phyloP scores from a whole-genome alignment of 768 basidiomycete genomes.

The Mycena galopus region DNA sequence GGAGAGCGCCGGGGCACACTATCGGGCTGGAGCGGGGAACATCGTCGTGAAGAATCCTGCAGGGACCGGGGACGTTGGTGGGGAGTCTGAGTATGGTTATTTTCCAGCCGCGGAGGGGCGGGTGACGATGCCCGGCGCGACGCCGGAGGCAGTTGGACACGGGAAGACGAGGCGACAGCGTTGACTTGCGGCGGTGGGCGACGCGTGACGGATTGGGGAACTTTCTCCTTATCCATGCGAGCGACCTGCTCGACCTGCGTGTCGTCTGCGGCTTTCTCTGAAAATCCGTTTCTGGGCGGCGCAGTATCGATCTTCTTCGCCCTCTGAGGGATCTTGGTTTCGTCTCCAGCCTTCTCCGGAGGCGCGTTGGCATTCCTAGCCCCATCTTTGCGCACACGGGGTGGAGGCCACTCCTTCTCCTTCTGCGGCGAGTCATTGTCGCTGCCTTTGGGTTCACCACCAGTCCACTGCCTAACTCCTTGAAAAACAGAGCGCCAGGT shows the following conservation, averaged over 20 bases:
- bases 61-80: not conserved
- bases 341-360: not conserved
- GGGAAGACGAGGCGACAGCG: constrained; percentile 48
- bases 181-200: constrained; percentile 40
- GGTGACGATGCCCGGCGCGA: constrained; percentile 1
- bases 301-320: not conserved
- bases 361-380: not conserved
- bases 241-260: not conserved
- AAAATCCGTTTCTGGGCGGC: not conserved
- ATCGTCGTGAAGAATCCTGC: not conserved
- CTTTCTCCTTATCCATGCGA: not conserved
- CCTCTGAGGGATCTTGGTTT: not conserved
- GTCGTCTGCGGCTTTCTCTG: not conserved
- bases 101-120: not conserved
- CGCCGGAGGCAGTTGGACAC: constrained; percentile 14
- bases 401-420: constrained; percentile 43
- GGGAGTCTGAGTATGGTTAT: not conserved
- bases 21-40: not conserved
- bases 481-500: constrained; percentile 45
- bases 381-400: constrained; percentile 25
- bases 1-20: not conserved
- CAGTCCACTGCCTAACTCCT: constrained; percentile 24
- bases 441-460: constrained; percentile 12
- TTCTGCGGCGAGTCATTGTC: constrained; percentile 27
- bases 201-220: not conserved